phyloP scores from a whole-genome alignment of 352 stramenopile genomes.

The Phytophthora gonapodyides region DNA sequence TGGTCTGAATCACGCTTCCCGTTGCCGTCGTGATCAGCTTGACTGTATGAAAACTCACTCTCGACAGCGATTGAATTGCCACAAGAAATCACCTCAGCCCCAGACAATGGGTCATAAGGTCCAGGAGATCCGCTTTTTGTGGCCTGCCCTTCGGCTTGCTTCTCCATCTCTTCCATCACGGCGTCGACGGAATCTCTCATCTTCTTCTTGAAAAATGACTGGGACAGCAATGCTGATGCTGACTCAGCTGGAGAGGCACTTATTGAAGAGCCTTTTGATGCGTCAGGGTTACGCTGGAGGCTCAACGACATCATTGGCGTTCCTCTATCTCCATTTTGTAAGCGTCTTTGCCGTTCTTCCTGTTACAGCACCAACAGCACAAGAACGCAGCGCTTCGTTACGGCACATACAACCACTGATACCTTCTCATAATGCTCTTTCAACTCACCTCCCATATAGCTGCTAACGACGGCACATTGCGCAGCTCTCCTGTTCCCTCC shows the following conservation, averaged over 20 bases:
- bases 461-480: slow-evolving; percentile 77
- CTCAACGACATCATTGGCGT: slow-evolving; percentile 61
- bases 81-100: slow-evolving; percentile 36
- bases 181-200: slow-evolving; percentile 68
- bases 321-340: slow-evolving; percentile 52
- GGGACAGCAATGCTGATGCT: slow-evolving; percentile 64
- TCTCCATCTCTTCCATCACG: slow-evolving; percentile 56
- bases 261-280: slow-evolving; percentile 14
- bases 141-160: slow-evolving; percentile 18
- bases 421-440: neutral
- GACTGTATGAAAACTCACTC: slow-evolving; percentile 61
- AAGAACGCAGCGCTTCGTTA: no score
- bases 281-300: slow-evolving; percentile 45
- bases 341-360: slow-evolving; percentile 68
- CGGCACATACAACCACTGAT: no score
- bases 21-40: slow-evolving; percentile 28
- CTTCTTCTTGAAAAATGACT: slow-evolving; percentile 84
- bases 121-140: slow-evolving; percentile 9
- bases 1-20: slow-evolving; percentile 15
- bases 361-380: slow-evolving; percentile 20
- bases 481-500: slow-evolving; percentile 44
- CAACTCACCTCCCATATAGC: slow-evolving; percentile 76
- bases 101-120: slow-evolving; percentile 9
- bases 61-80: slow-evolving; percentile 52
- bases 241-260: slow-evolving; percentile 42